Conservation (phyloP, 2,329 filamentous ascomycete species). For the Orbilia oligospora region DNA sequence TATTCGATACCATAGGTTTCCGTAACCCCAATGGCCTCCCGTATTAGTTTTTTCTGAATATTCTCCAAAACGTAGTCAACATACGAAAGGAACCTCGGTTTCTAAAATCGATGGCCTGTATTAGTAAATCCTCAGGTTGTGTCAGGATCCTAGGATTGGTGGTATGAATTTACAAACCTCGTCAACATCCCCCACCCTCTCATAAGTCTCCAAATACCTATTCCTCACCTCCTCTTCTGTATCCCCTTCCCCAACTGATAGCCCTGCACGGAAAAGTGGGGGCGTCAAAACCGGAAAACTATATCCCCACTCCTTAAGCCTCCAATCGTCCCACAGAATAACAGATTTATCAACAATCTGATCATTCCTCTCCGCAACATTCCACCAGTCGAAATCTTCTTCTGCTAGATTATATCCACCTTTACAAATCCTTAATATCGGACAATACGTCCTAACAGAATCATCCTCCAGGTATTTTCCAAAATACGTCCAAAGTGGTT, state of each 20-base stretch:
- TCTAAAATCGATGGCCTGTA: background rate
- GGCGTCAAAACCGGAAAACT: conserved; percentile 12
- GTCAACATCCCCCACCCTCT: background rate
- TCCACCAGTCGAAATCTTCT: conserved; percentile 6
- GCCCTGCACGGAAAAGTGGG: background rate
- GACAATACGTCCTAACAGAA: background rate
- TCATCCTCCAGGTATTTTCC: background rate
- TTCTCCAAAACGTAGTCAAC: no score
- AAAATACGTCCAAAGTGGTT: background rate
- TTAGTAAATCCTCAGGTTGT: no score
- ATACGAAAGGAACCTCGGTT: background rate
- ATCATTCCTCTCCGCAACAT: background rate
- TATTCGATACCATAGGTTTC: no score
- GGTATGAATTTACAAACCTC: conserved; percentile 5
- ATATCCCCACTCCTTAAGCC: conserved; percentile 31
- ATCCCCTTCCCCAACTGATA: no score
- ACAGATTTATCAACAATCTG: background rate
- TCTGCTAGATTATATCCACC: background rate
- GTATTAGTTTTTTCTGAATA: no score
- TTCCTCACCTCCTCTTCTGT: background rate
- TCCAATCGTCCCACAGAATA: conserved; percentile 44
- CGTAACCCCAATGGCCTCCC: no score
- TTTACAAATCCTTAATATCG: conserved; percentile 20
- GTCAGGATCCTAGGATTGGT: background rate
- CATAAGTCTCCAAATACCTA: background rate